phyloP scores from a whole-genome alignment of 2,329 filamentous ascomycete genomes.

The Bipolaris zeicola region DNA sequence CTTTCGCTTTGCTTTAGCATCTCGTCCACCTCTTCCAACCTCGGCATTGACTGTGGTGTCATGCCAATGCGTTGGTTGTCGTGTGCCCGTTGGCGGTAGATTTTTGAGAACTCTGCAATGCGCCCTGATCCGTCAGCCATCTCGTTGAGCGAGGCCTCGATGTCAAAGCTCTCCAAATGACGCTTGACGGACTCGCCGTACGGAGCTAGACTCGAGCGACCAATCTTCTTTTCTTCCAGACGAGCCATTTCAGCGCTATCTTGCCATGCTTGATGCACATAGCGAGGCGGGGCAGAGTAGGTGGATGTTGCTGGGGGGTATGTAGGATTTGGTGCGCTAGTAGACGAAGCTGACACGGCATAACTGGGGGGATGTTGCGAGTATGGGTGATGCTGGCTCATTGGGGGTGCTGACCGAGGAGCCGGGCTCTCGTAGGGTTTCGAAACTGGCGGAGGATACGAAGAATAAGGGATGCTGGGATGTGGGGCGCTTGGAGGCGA shows the following conservation, averaged over 20 bases:
- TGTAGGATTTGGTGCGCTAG: conserved; percentile 43
- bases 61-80: conserved; percentile 56
- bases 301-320: conserved; percentile 51
- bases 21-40: conserved; percentile 57
- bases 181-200: conserved; percentile 63
- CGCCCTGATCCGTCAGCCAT: conserved; percentile 53
- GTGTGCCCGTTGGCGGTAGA: conserved; percentile 58
- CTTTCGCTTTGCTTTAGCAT: conserved; percentile 56
- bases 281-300: conserved; percentile 49
- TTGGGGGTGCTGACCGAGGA: conserved; percentile 44
- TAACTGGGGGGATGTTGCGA: conserved; percentile 51
- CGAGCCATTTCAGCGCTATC: conserved; percentile 41
- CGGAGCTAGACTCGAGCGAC: conserved; percentile 39
- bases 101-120: conserved; percentile 56
- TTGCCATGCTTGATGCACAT: conserved; percentile 47
- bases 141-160: conserved; percentile 60
- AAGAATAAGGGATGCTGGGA: conserved; percentile 34
- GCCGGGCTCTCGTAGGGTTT: conserved; percentile 43
- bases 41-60: conserved; percentile 56
- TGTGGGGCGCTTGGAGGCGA: conserved; percentile 35
- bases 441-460: conserved; percentile 42
- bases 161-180: conserved; percentile 66
- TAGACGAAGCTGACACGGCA: conserved; percentile 47
- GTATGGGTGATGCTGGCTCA: conserved; percentile 51
- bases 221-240: conserved; percentile 46